Conservation (phyloP, 2,329 filamentous ascomycete species). For the Talaromyces sp. region DNA sequence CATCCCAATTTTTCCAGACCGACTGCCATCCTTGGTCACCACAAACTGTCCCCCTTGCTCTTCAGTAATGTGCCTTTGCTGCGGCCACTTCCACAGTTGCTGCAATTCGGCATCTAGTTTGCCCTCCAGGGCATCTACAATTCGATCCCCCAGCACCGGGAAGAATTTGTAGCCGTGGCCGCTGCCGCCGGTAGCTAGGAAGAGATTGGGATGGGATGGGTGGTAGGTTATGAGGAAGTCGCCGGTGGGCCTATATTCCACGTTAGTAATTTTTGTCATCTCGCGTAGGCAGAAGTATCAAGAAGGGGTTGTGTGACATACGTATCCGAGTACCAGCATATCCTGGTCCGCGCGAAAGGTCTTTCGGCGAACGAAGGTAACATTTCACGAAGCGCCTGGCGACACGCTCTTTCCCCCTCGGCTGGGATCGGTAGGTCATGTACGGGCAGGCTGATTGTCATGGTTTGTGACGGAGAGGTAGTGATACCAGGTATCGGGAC, state of each 20-base stretch:
- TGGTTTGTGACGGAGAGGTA: slow-evolving; percentile 20
- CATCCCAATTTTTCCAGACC: slow-evolving; percentile 21
- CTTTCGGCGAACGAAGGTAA: slow-evolving; percentile 59
- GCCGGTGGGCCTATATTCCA: slow-evolving; percentile 49
- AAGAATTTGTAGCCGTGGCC: slow-evolving; percentile 56
- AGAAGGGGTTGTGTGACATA: slow-evolving; percentile 25
- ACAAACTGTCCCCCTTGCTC: not conserved
- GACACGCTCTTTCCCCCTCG: slow-evolving; percentile 61
- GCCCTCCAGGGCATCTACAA: slow-evolving; percentile 47
- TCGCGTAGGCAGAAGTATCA: not conserved
- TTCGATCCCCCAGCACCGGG: slow-evolving; percentile 51
- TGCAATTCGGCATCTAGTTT: slow-evolving; percentile 40
- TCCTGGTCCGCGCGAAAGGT: slow-evolving; percentile 58
- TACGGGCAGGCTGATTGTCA: slow-evolving; percentile 40
- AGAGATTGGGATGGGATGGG: slow-evolving; percentile 52
- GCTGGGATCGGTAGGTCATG: slow-evolving; percentile 37
- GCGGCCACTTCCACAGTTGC: slow-evolving; percentile 44
- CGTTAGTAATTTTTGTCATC: not conserved
- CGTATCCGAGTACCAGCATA: slow-evolving; percentile 77
- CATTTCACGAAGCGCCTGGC: slow-evolving; percentile 58
- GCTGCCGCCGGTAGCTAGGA: slow-evolving; percentile 51
- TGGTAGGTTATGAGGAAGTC: slow-evolving; percentile 71
- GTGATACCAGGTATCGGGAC: slow-evolving; percentile 28
- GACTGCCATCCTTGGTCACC: slow-evolving; percentile 18
- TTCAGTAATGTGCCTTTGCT: slow-evolving; percentile 11